phyloP scores from a whole-genome alignment of 371 early-diverging fungal genomes.

The Polyrhizophydium stewartii region DNA sequence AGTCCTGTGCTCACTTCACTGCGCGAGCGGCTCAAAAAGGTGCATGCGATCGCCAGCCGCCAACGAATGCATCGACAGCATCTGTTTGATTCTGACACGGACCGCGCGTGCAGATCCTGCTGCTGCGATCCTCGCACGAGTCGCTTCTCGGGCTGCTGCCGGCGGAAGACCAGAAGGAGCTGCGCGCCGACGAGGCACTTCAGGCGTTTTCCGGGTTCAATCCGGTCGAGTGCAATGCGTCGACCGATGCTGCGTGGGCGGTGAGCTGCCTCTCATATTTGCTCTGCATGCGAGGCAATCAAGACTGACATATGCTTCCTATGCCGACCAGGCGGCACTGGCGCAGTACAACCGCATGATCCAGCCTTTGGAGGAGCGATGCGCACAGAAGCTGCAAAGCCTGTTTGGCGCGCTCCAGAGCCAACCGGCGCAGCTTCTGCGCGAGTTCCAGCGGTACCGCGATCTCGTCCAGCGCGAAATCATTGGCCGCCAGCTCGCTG shows the following conservation, averaged over 20 bases:
- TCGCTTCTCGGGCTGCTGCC: slow-evolving; percentile 26
- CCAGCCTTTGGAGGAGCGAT: slow-evolving; percentile 21
- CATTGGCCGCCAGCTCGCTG: slow-evolving; percentile 26
- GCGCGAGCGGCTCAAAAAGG: slow-evolving; percentile 22
- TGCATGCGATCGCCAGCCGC: slow-evolving; percentile 1
- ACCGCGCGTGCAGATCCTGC: slow-evolving; percentile 18
- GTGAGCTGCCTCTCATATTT: slow-evolving; percentile 10
- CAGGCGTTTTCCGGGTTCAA: slow-evolving; percentile 11
- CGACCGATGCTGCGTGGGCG: slow-evolving; percentile 24
- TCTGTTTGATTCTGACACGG: background rate
- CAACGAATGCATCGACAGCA: background rate
- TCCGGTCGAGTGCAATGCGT: slow-evolving; percentile 11
- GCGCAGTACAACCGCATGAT: slow-evolving; percentile 23
- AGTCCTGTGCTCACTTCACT: slow-evolving; percentile 9
- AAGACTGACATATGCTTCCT: too few relatives aligned
- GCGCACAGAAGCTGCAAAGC: slow-evolving; percentile 23
- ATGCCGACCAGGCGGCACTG: slow-evolving; percentile 17
- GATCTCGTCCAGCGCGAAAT: slow-evolving; percentile 25
- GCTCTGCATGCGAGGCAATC: too few relatives aligned
- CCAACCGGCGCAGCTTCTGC: slow-evolving; percentile 42
- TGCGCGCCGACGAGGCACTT: slow-evolving; percentile 21
- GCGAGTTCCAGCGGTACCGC: slow-evolving; percentile 42
- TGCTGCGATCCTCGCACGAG: slow-evolving; percentile 31
- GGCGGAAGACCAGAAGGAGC: slow-evolving; percentile 31
- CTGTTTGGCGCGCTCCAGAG: slow-evolving; percentile 28